Evolutionary conservation across 331 rosid species (phyloP).

Genomic region (Phaseolus coccineus): DNA sequence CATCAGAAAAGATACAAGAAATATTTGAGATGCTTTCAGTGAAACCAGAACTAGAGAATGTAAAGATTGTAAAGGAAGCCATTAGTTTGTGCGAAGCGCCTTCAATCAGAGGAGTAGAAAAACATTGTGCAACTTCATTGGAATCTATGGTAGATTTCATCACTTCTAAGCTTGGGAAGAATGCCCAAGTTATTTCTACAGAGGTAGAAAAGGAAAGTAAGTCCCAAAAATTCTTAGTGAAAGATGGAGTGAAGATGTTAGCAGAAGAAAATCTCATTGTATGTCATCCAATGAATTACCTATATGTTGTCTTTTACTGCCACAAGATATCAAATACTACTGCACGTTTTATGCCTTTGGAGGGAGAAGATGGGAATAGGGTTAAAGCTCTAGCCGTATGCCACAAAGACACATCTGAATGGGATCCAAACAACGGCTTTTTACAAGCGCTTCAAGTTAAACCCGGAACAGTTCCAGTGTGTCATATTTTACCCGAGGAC

Average conservation of each 20-base stretch:
- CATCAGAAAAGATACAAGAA: neutral
- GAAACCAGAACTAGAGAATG: neutral
- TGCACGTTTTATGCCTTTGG: neutral
- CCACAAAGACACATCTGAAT: constrained; percentile 15
- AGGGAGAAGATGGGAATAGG: neutral
- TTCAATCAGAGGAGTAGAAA: too few species aligned
- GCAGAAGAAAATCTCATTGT: neutral
- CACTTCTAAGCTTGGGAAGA: neutral
- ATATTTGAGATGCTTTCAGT: neutral
- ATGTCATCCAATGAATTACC: neutral
- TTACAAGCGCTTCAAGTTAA: neutral
- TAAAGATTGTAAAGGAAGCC: too few species aligned
- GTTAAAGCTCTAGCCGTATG: neutral
- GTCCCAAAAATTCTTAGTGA: neutral
- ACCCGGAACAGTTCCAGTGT: neutral
- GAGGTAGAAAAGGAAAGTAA: neutral
- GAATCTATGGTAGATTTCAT: too few species aligned
- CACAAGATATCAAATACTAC: neutral
- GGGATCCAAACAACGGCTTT: neutral
- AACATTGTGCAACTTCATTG: too few species aligned
- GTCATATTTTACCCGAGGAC: neutral
- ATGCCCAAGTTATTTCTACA: neutral
- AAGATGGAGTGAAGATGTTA: constrained; percentile 16
- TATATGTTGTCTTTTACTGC: neutral
- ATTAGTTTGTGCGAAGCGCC: too few species aligned